Evolutionary conservation across 768 basidiomycete species (phyloP), one percentile per base, ranked within the genome.

Genomic region (Tremella fuciformis): DNA sequence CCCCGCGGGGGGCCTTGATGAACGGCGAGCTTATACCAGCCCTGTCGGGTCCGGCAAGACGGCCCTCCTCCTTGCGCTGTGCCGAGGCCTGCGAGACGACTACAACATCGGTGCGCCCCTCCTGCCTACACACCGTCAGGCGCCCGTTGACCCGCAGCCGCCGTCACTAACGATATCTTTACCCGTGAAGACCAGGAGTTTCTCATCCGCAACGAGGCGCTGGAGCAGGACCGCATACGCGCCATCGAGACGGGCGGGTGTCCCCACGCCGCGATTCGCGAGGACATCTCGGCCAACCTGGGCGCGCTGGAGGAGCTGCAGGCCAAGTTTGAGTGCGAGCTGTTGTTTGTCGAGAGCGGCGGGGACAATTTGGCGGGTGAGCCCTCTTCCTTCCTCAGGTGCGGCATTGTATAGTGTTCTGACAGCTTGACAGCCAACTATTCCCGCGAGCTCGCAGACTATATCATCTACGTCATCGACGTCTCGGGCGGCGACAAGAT

Each of bases 111-210:
- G 93, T 91, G 59, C 59, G 83, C 26, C 21, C n/a, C 34, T 46
- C 57, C 26, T 58, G n/a, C n/a, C 42, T 26, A 47, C 18, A 16
- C n/a, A 16, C 15, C 24, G 51, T 51, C 15, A 46, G 15, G n/a
- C 42, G 16, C 39, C 22, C 26, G 50, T 41, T 56, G 49, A 46
- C 55, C 26, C 39, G 26, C 66, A 91, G 93, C 90, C 34, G 91
- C 91, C 1, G 91, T 94, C 13, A 99, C 94, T n/a, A 99, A 99
- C 78, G 94, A 99, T 78, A 99, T 99, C 75, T 99, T 99, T 79
- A 99, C 94, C 37, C 83, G 88, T n/a, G 94, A 98, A 76, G 94
- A 98, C 72, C 92, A 96, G 76, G 94, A 98, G 70, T 99, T 99
- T 77, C 80, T 99, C 38, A 94, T 99, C 71, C 86, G 84, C 70